These are phyloP conservation scores for Hordeum vulgare DNA, from an alignment of 176 grass and related monocot species.

Conservation along the genomic window DNA sequence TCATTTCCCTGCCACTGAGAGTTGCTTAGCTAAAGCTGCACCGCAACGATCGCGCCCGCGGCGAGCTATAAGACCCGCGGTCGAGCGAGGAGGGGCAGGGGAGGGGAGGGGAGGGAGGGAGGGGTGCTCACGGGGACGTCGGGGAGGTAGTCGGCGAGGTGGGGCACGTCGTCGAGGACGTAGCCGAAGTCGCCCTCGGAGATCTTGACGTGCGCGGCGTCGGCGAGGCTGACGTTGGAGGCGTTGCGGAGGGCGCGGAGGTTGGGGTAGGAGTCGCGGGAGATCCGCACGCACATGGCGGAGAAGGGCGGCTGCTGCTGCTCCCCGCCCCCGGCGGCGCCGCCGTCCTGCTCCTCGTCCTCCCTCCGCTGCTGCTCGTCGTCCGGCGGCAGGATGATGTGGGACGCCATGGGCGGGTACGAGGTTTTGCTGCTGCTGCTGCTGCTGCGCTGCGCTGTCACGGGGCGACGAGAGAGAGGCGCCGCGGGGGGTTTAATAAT, in stretches of 20 bases:
- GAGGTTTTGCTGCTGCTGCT: no score
- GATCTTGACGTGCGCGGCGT: constrained; percentile 53
- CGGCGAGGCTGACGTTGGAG: constrained; percentile 38
- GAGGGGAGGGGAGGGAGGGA: not conserved
- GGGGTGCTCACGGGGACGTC: constrained; percentile 54
- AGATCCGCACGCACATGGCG: constrained; percentile 72
- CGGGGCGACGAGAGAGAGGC: not conserved
- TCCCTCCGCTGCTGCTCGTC: not conserved
- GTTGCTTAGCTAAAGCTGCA: not conserved
- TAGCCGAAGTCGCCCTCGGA: constrained; percentile 63
- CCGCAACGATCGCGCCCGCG: no score
- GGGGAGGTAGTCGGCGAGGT: constrained; percentile 83
- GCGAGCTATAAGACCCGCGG: no score
- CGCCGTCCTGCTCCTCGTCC: constrained; percentile 14
- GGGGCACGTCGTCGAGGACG: constrained; percentile 88
- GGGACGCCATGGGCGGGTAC: constrained; percentile 34
- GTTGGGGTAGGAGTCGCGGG: constrained; percentile 83
- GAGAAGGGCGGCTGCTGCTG: constrained; percentile 43
- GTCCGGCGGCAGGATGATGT: constrained; percentile 53
- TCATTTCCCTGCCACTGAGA: not conserved
- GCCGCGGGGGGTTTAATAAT: constrained; percentile 3
- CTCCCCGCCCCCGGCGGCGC: not conserved
- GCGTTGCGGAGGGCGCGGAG: constrained; percentile 54
- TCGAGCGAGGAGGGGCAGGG: not conserved
- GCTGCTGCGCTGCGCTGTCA: no score